Percentiles rank a stretch among this genome's conserved stretches.
Evolutionary conservation across 2,329 filamentous ascomycete species (phyloP).

Genomic region (Penicillium sclerotiorum): DNA sequence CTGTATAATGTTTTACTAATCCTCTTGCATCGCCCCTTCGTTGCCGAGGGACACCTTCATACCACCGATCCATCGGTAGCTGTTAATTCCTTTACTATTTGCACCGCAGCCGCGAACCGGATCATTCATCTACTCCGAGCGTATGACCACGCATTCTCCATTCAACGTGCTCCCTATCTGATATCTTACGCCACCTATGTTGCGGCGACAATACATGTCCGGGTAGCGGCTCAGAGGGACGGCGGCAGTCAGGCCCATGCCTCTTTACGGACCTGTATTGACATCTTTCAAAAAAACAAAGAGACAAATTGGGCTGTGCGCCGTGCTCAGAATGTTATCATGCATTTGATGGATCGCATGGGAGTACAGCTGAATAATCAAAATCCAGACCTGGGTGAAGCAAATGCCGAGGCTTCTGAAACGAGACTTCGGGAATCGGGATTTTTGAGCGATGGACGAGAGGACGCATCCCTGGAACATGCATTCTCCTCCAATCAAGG

Average conservation of each 20-base stretch:
- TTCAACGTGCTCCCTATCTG: slow-evolving; percentile 54
- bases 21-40: slow-evolving; percentile 57
- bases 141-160: slow-evolving; percentile 51
- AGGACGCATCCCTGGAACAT: neutral
- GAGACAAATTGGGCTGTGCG: slow-evolving; percentile 55
- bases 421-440: slow-evolving; percentile 11
- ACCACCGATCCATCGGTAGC: slow-evolving; percentile 44
- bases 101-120: slow-evolving; percentile 49
- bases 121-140: slow-evolving; percentile 50
- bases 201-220: slow-evolving; percentile 55
- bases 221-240: slow-evolving; percentile 52
- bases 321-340: slow-evolving; percentile 50
- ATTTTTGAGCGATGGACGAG: too few relatives aligned
- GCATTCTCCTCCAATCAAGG: neutral
- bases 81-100: slow-evolving; percentile 49
- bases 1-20: slow-evolving; percentile 57
- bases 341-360: slow-evolving; percentile 51
- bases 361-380: slow-evolving; percentile 30
- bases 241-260: slow-evolving; percentile 44
- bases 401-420: neutral
- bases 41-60: slow-evolving; percentile 47
- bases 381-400: neutral
- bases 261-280: slow-evolving; percentile 49
- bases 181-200: slow-evolving; percentile 59
- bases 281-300: slow-evolving; percentile 53